Evolutionary conservation across 805 yeast species (phyloP).

Genomic region (Candida ulmi): DNA sequence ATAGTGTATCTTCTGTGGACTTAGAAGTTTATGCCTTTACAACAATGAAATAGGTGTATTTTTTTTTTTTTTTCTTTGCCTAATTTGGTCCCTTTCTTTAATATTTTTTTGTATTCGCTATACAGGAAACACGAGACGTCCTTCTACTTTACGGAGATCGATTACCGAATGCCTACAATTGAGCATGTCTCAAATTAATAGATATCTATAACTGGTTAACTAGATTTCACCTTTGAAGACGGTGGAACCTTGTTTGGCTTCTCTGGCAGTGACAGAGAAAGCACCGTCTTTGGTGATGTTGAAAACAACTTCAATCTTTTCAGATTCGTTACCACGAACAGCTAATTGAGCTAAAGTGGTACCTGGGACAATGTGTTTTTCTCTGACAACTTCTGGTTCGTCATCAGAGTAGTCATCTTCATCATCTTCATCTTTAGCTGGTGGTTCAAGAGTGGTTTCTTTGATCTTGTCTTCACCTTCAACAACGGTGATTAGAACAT

Average conservation of each 20-base stretch:
- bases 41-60: background rate
- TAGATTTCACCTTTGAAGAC: slow-evolving; percentile 49
- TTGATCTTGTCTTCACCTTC: slow-evolving; percentile 84
- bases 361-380: slow-evolving; percentile 69
- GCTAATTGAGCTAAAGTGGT: slow-evolving; percentile 73
- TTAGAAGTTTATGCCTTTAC: too few species aligned
- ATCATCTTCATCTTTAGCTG: slow-evolving; percentile 47
- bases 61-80: too few species aligned
- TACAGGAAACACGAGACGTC: too few species aligned
- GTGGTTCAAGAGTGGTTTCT: slow-evolving; percentile 71
- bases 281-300: slow-evolving; percentile 56
- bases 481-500: slow-evolving; percentile 63
- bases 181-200: background rate
- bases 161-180: too few species aligned
- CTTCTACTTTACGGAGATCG: too few species aligned
- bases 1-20: too few species aligned
- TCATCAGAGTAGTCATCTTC: slow-evolving; percentile 61
- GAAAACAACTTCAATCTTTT: slow-evolving; percentile 57
- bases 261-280: slow-evolving; percentile 57
- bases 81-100: too few species aligned
- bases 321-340: slow-evolving; percentile 61
- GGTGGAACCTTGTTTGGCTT: slow-evolving; percentile 52
- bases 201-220: background rate
- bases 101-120: too few species aligned
- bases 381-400: slow-evolving; percentile 84